Evolutionary conservation across 106 monocot genomes (phyloP), one percentile per base, ranked within the genome.

Genomic region (Narthecium ossifragum): DNA sequence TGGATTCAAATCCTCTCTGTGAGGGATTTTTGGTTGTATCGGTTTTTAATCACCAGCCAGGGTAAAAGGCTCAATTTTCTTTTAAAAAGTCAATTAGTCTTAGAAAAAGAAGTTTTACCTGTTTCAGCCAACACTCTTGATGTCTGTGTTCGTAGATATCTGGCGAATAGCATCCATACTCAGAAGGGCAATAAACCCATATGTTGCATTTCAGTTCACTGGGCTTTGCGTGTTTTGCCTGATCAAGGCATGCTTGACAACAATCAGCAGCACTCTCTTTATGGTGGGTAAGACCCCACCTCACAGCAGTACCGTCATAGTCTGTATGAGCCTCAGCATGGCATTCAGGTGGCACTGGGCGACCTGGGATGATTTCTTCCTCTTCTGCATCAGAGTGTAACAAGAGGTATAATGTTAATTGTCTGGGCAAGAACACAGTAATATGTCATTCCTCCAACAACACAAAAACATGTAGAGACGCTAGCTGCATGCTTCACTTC

Each of bases 91-190:
- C n/a, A n/a, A n/a, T n/a, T n/a, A n/a, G n/a, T n/a, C n/a, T n/a
- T n/a, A n/a, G n/a, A n/a, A n/a, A 66, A 66, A 34, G 15, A 40
- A 2, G 26, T 6, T 3, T 59, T 77, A 81, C 86, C 86, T 78
- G 80, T 67, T 86, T 86, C 45, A 86, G 67, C 86, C 86, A 86
- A 64, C 86, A 86, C 64, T 86, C 86, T 53, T 86, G 86, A 78
- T 86, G 86, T 34, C 81, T 86, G 70, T 86, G 86, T 47, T 86
- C 74, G 57, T 86, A 86, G 33, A 74, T 81, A 68, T 86, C 86
- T 27, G 86, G 86, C 55, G 81, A 81, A 65, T 63, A 75, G 52
- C 86, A 86, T 8, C 86, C 86, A 69, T 46, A 71, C 21, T 81
- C 81, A 24, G 74, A 78, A 33, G 86, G 86, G 67, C 86, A 86